Evolutionary conservation across 805 yeast species (phyloP).

Genomic region (Phaffomyces antillensis): DNA sequence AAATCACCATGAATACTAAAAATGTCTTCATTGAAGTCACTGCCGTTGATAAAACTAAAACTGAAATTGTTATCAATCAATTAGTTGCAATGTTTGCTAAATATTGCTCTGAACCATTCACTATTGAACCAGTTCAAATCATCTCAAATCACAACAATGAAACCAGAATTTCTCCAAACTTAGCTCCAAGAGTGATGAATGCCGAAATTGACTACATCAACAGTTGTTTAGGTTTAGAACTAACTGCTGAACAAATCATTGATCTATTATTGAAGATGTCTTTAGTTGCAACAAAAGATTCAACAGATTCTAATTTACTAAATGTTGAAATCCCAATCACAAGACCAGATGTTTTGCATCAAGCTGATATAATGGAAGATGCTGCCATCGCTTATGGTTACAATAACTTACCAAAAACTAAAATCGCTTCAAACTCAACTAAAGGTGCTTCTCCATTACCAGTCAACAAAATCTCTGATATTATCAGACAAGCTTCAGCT

Average conservation of each 20-base stretch:
- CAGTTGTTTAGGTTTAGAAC: constrained; percentile 82
- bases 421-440: constrained; percentile 69
- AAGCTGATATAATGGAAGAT: constrained; percentile 98
- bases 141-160: constrained; percentile 75
- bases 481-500: constrained; percentile 82
- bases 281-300: constrained; percentile 51
- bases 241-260: constrained; percentile 60
- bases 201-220: constrained; percentile 84
- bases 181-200: constrained; percentile 56
- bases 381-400: constrained; percentile 96
- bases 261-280: constrained; percentile 75
- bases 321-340: constrained; percentile 76
- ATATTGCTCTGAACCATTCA: constrained; percentile 74
- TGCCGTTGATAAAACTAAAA: constrained; percentile 92
- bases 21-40: constrained; percentile 91
- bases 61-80: constrained; percentile 86
- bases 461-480: constrained; percentile 84
- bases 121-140: constrained; percentile 84
- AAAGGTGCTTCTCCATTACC: constrained; percentile 83
- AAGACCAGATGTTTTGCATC: constrained; percentile 92
- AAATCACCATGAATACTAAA: constrained; percentile 75
- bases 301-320: constrained; percentile 33
- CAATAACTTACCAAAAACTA: constrained; percentile 75
- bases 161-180: constrained; percentile 68
- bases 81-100: constrained; percentile 93